Conservation (phyloP, 2,329 filamentous ascomycete genomes). For the Tolypocladium guangdongense region DNA sequence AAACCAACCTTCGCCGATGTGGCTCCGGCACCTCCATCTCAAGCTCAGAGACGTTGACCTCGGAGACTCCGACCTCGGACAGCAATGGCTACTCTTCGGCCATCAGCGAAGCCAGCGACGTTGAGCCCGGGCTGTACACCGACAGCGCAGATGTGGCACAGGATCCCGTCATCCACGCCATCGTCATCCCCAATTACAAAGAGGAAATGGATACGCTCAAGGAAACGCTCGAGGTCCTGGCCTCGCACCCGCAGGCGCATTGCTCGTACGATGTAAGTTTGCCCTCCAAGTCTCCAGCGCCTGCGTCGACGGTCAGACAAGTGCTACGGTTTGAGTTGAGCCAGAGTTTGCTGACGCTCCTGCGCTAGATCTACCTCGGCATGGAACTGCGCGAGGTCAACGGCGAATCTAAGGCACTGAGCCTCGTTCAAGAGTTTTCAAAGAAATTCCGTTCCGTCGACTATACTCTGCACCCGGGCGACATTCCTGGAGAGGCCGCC, state of each 20-base stretch:
- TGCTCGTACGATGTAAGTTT: conserved; percentile 57
- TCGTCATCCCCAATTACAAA: conserved; percentile 65
- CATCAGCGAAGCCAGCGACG: conserved; percentile 40
- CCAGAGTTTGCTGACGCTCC: conserved; percentile 1
- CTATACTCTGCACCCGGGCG: conserved; percentile 55
- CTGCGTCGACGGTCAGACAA: neutral
- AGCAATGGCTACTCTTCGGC: conserved; percentile 35
- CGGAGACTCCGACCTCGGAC: conserved; percentile 34
- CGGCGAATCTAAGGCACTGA: conserved; percentile 49
- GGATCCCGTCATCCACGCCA: conserved; percentile 46
- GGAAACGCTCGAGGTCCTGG: conserved; percentile 58
- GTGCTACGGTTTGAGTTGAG: neutral
- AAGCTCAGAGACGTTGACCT: conserved; percentile 43
- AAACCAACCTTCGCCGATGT: conserved; percentile 35
- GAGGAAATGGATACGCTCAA: conserved; percentile 58
- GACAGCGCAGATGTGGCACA: conserved; percentile 32
- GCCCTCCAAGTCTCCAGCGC: too few species aligned
- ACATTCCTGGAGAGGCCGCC: conserved; percentile 56
- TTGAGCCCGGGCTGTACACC: conserved; percentile 34
- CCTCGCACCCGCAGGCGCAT: conserved; percentile 52
- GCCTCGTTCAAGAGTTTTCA: conserved; percentile 50
- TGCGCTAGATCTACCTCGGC: conserved; percentile 52
- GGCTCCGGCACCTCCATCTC: conserved; percentile 43
- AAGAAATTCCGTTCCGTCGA: conserved; percentile 57
- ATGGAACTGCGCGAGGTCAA: conserved; percentile 61